Percentiles rank a stretch among this genome's conserved stretches.
phyloP scores from a whole-genome alignment of 768 basidiomycete species.

The Kwoniella botswanensis region DNA sequence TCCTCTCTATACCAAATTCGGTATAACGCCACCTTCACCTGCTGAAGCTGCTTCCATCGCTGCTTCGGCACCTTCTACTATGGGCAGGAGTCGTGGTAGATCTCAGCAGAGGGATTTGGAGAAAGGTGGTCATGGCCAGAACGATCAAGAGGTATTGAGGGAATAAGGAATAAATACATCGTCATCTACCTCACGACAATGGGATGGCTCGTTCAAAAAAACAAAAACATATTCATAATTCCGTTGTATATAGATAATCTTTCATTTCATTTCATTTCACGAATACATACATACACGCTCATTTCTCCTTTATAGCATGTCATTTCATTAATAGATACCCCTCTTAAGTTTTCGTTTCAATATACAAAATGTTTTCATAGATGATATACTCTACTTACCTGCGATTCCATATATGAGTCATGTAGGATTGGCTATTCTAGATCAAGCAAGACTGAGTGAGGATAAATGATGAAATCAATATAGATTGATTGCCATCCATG shows the following conservation, averaged over 20 bases:
- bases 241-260: background rate
- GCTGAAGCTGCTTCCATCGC: background rate
- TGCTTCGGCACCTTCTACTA: background rate
- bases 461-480: too few species aligned
- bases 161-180: background rate
- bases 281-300: background rate
- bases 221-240: background rate
- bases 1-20: constrained; percentile 44
- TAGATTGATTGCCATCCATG: too few species aligned
- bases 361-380: too few species aligned
- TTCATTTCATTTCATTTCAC: too few species aligned
- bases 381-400: too few species aligned
- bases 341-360: too few species aligned
- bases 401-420: too few species aligned
- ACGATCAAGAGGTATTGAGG: constrained; percentile 18
- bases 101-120: constrained; percentile 9
- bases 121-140: background rate
- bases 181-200: too few species aligned
- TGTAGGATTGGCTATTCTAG: too few species aligned
- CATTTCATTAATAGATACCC: background rate
- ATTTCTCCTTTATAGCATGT: background rate
- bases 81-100: background rate
- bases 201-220: background rate
- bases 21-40: constrained; percentile 20
- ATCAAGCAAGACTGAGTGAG: too few species aligned